Conservation (phyloP, 345 rosid genomes). For the Camelina hispida region DNA sequence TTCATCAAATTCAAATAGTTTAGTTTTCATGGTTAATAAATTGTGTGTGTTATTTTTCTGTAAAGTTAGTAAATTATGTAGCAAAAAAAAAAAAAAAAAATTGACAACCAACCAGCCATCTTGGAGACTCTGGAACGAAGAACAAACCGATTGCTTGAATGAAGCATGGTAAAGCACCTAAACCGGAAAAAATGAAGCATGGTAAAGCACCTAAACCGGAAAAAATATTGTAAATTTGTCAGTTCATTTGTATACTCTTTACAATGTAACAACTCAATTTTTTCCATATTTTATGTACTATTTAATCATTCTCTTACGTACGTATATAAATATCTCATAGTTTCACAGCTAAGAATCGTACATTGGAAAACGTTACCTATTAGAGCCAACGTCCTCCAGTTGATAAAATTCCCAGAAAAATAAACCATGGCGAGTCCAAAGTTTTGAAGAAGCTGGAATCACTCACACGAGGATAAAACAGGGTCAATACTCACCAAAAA, state of each 20-base stretch:
- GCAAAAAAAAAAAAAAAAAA: background rate
- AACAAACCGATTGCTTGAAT: conserved; percentile 51
- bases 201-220: conserved; percentile 48
- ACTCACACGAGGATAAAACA: background rate
- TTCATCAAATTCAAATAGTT: conserved; percentile 17
- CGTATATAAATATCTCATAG: background rate
- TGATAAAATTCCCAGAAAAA: conserved; percentile 40
- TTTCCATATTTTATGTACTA: background rate
- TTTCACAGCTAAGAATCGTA: background rate
- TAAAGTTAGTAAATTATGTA: background rate
- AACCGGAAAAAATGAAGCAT: conserved; percentile 5
- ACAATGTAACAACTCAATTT: background rate
- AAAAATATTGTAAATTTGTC: background rate
- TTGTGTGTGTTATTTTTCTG: too few relatives aligned
- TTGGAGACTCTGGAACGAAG: conserved; percentile 66
- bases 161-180: conserved; percentile 49
- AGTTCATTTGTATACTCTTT: background rate
- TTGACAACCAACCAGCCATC: conserved; percentile 53
- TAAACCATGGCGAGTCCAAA: conserved; percentile 39
- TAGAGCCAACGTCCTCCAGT: conserved; percentile 44
- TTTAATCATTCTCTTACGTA: background rate
- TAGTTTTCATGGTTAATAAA: conserved; percentile 6
- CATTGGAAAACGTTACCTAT: conserved; percentile 28
- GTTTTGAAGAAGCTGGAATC: conserved; percentile 42
- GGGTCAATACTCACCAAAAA: background rate